Percentiles rank a stretch among this genome's conserved stretches.
These are phyloP conservation scores for Arachnomyces sp. DNA, from an alignment of 2,329 filamentous ascomycete genomes.

Conservation along the genomic window DNA sequence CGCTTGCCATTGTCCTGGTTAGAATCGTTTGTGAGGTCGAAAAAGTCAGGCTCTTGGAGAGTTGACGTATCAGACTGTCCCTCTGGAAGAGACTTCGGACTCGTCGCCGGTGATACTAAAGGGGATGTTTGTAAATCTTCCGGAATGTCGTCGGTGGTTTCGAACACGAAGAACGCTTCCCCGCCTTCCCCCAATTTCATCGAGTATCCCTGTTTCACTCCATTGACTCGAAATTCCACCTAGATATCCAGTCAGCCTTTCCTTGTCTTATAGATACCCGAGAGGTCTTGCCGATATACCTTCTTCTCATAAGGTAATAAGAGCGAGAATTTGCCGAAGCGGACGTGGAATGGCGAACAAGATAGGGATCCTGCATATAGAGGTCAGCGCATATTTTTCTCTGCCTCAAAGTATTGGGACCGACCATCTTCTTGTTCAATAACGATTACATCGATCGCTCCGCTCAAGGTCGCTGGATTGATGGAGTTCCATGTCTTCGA, in stretches of 20 bases:
- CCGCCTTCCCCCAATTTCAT: conserved; percentile 98
- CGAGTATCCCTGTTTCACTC: conserved; percentile 79
- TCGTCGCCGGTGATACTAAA: conserved; percentile 79
- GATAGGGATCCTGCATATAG: conserved; percentile 53
- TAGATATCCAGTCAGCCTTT: conserved; percentile 20
- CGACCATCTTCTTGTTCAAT: conserved; percentile 90
- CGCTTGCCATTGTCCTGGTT: conserved; percentile 11
- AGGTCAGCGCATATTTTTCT: conserved; percentile 9
- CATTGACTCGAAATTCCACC: conserved; percentile 95
- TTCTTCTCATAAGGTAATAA: conserved; percentile 96
- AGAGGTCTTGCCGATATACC: conserved; percentile 25
- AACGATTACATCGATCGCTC: conserved; percentile 97
- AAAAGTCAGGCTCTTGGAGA: conserved; percentile 44
- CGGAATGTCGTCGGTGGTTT: conserved; percentile 88
- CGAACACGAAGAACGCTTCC: conserved; percentile 98
- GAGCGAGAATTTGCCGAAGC: conserved; percentile 96
- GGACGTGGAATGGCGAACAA: conserved; percentile 96
- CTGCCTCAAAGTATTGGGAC: conserved; percentile 7
- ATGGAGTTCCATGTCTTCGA: conserved; percentile 99
- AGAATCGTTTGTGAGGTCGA: conserved; percentile 34
- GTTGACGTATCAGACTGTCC: conserved; percentile 22
- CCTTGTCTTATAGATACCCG: background rate
- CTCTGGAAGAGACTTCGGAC: conserved; percentile 49
- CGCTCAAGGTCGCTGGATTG: conserved; percentile 93
- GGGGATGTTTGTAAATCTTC: conserved; percentile 90